Base-by-base conservation (phyloP, 345 rosid species). In the Laguncularia racemosa region DNA sequence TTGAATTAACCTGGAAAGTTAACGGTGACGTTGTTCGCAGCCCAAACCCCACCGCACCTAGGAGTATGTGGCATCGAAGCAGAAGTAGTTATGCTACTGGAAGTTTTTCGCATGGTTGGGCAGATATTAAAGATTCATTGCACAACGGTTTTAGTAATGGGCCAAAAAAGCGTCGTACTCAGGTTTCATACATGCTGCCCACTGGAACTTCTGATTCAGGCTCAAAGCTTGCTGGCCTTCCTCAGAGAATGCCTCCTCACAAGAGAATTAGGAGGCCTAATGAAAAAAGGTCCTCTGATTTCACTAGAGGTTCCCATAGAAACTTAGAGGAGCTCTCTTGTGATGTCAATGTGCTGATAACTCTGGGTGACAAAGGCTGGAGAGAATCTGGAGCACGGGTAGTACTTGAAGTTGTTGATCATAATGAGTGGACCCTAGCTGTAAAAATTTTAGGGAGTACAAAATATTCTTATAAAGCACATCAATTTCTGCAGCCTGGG, bases 401-500 rank as follows among this genome's bases (percentile, higher is more conserved):
- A 64, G 68, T 73, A 16, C 64, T 93, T 18, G 95, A 93, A 76
- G 84, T 82, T 64, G 75, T 79, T 63, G 92, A 82, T 54, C 88
- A 76, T 53, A 89, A 80, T 76, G 99, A 89, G 64, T 93, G 99
- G 99, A 89, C 65, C 76, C 90, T 93, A 71, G 85, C 86, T 2
- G 88, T 93, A 50, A 93, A 89, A 71, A 45, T 83, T 13, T 79
- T 83, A 1, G 97, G 92, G 45, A 69, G 69, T 20, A 85, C 80
- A 52, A 85, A 68, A 69, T 85, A 72, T 59, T 80, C 95, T 8
- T 82, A 85, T 70, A 87, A 89, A 74, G 95, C 96, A n/a, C 96
- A 87, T 70, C 99, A 89, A 67, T 84, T 93, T 74, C 71, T 89
- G 71, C 96, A 85, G 77, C 88, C 89, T 78, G 97, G 99, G 50